Evolutionary conservation across 495 filamentous ascomycete genomes (phyloP).

Genomic region (Penicillium diatomitis): DNA sequence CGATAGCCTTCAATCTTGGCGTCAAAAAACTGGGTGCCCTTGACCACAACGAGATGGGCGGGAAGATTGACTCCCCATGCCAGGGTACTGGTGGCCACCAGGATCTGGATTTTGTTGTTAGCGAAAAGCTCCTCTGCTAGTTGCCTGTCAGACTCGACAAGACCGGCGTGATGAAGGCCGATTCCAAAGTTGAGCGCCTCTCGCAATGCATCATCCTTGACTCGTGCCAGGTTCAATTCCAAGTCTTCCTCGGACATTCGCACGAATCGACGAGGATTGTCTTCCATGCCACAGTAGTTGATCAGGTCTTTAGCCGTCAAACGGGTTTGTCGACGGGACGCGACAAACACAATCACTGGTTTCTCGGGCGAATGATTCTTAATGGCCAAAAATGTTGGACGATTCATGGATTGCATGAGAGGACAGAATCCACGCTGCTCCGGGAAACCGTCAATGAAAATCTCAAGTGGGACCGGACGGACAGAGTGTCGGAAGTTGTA

Average conservation of each 20-base stretch:
- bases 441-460: slow-evolving; percentile 96
- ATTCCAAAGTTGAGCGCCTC: slow-evolving; percentile 95
- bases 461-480: slow-evolving; percentile 87
- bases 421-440: slow-evolving; percentile 93
- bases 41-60: slow-evolving; percentile 94
- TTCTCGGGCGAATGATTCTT: slow-evolving; percentile 93
- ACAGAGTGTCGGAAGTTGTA: slow-evolving; percentile 99
- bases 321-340: slow-evolving; percentile 88
- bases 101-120: slow-evolving; percentile 95
- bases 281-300: slow-evolving; percentile 97
- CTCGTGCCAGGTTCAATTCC: slow-evolving; percentile 66
- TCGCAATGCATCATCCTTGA: slow-evolving; percentile 85
- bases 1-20: slow-evolving; percentile 96
- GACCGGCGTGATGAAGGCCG: slow-evolving; percentile 91
- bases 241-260: slow-evolving; percentile 93
- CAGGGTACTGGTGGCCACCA: slow-evolving; percentile 92
- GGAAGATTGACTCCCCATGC: slow-evolving; percentile 99
- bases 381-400: slow-evolving; percentile 92
- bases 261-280: slow-evolving; percentile 88
- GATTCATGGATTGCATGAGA: slow-evolving; percentile 98
- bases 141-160: slow-evolving; percentile 88
- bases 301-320: slow-evolving; percentile 93
- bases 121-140: slow-evolving; percentile 89
- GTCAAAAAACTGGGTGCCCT: slow-evolving; percentile 97
- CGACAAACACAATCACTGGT: slow-evolving; percentile 97